Base-by-base conservation (phyloP, 305 asterid genomes). In the Nicotiana rustica region DNA sequence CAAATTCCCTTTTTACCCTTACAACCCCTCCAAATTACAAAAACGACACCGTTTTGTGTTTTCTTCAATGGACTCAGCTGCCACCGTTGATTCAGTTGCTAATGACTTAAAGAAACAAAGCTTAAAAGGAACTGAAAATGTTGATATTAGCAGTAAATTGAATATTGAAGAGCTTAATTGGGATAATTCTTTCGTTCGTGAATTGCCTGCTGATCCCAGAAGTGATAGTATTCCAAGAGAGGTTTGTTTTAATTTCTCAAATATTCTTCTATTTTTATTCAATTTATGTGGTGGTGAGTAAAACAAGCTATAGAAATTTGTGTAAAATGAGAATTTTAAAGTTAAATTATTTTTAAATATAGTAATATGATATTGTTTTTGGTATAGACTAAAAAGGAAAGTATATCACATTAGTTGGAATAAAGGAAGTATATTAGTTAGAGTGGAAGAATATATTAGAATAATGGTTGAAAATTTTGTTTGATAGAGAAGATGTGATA, bases 151-250 rank as follows among this genome's bases (percentile, higher is more conserved):
- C 9, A n/a, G n/a, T 57, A 90, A 85, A 78, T 81, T 89, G 92
- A 92, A 86, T 87, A 90, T 95, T 56, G 97, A 95, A 81, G 95
- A 93, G 38, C 91, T 95, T 77, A 94, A 87, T 79, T 95, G 99
- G 99, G 97, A 95, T 85, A 82, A 92, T 88, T 95, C 99, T 1
- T 95, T 95, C 82, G 92, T 94, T 78, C 94, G 94, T 47, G 96
- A 93, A 88, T 91, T 95, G 80, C 99, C 99, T 19, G 94, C 91
- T 36, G 99, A 95, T 90, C 97, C 97, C 25, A 89, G 90, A 75
- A 89, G 89, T 64, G 98, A 95, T 91, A 78, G 41, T 71, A 90
- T 89, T 59, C 97, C 98, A 0, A 89, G 99, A 78, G 92, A 95
- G 98, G 99, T 95, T 81, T 38, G 78, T 64, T 79, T 38, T 70